phyloP scores from a whole-genome alignment of 164 flowering plant species.

The Paratinospora sagittata region DNA sequence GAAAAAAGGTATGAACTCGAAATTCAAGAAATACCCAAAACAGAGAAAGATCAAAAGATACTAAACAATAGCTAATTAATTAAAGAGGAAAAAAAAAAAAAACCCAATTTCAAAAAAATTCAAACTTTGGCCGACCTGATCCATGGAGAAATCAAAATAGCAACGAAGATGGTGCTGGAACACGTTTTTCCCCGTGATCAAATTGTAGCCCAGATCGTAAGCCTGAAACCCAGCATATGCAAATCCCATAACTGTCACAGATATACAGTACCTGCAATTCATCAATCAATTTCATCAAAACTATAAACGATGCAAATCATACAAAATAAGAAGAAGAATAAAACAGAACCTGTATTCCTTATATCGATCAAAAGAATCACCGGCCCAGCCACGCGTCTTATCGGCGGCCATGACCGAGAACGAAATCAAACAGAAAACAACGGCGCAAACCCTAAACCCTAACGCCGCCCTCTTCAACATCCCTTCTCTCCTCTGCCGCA shows the following conservation, averaged over 20 bases:
- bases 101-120: neutral
- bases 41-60: neutral
- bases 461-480: slow-evolving; percentile 43
- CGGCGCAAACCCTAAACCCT: slow-evolving; percentile 60
- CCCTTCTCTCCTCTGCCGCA: slow-evolving; percentile 35
- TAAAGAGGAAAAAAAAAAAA: neutral
- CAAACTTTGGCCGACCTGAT: slow-evolving; percentile 53
- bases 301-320: neutral
- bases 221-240: slow-evolving; percentile 81
- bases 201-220: slow-evolving; percentile 41
- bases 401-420: slow-evolving; percentile 94
- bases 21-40: neutral
- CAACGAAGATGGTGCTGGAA: slow-evolving; percentile 39
- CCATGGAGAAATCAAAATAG: slow-evolving; percentile 68
- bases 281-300: slow-evolving; percentile 3
- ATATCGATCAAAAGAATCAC: slow-evolving; percentile 91
- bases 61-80: neutral
- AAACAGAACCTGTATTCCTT: slow-evolving; percentile 69
- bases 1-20: too few relatives aligned
- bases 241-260: slow-evolving; percentile 65
- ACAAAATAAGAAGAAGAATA: neutral
- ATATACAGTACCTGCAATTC: slow-evolving; percentile 62
- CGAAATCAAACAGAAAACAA: slow-evolving; percentile 63
- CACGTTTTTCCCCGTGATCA: slow-evolving; percentile 43
- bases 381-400: slow-evolving; percentile 87